These are phyloP conservation scores for Quercus mongolica DNA, from an alignment of 306 rosid genomes.

Conservation along the genomic window DNA sequence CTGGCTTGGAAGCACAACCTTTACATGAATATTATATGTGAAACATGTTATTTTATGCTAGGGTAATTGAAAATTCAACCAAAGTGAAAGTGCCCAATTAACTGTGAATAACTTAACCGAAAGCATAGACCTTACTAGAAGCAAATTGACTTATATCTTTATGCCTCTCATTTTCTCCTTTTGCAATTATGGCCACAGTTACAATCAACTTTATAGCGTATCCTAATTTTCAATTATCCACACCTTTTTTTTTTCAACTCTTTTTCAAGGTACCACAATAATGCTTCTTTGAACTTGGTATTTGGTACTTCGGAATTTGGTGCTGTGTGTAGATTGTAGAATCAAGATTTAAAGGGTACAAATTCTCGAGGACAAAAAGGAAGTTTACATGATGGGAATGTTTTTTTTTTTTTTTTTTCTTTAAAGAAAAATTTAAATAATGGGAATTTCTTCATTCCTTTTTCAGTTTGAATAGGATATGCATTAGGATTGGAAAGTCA, in stretches of 20 bases:
- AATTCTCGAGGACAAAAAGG: not conserved
- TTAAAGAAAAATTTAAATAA: not conserved
- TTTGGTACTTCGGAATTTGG: constrained; percentile 8
- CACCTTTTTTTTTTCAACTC: not conserved
- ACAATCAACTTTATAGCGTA: constrained; percentile 1
- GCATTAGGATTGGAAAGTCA: not conserved
- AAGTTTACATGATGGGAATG: not conserved
- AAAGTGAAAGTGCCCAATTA: not conserved
- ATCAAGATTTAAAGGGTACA: not conserved
- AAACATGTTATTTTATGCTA: not conserved
- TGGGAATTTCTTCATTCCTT: too few relatives aligned
- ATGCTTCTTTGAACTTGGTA: not conserved
- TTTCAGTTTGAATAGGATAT: too few relatives aligned
- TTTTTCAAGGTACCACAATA: constrained; percentile 9
- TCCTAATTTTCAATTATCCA: not conserved
- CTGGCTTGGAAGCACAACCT: not conserved
- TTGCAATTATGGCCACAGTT: constrained; percentile 8
- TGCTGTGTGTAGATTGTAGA: constrained; percentile 1
- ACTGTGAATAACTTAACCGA: not conserved
- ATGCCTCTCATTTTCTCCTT: constrained; percentile 1
- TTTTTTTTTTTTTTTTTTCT: too few relatives aligned
- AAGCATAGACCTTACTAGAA: not conserved
- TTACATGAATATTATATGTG: not conserved
- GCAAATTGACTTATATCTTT: not conserved
- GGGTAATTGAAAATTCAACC: not conserved